Percentiles rank a stretch among this genome's conserved stretches.
Evolutionary conservation across 2,329 filamentous ascomycete species (phyloP).

Genomic region (Botrytis deweyae): DNA sequence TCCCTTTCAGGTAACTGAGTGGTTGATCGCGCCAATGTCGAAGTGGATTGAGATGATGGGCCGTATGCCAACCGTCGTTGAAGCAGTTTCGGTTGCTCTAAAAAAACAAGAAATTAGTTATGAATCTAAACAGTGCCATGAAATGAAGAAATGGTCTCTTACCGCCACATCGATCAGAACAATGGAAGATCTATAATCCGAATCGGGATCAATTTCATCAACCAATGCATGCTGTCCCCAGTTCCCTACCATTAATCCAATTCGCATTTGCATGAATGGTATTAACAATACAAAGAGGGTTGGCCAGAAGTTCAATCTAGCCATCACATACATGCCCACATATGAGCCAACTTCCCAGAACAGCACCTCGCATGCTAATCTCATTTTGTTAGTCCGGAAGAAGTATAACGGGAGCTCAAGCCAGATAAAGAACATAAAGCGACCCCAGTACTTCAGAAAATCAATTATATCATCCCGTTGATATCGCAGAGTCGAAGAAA

Average conservation of each 20-base stretch:
- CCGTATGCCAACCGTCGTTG: conserved; percentile 82
- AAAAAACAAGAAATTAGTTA: conserved; percentile 22
- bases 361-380: conserved; percentile 54
- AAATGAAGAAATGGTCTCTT: conserved; percentile 40
- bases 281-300: conserved; percentile 65
- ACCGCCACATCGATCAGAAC: conserved; percentile 77
- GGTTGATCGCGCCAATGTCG: conserved; percentile 83
- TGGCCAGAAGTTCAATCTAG: conserved; percentile 47
- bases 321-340: conserved; percentile 54
- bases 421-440: conserved; percentile 74
- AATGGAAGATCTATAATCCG: conserved; percentile 76
- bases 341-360: conserved; percentile 63
- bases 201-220: conserved; percentile 70
- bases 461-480: conserved; percentile 66
- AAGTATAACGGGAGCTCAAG: conserved; percentile 75
- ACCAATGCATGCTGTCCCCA: conserved; percentile 85
- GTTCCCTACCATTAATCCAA: conserved; percentile 78
- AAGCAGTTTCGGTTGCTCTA: conserved; percentile 80
- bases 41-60: conserved; percentile 74
- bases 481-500: conserved; percentile 74
- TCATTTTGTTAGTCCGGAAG: conserved; percentile 56
- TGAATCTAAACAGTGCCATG: not conserved
- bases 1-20: conserved; percentile 67
- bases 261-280: conserved; percentile 63
- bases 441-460: conserved; percentile 70